Conservation (phyloP, 2,329 filamentous ascomycete genomes). For the Trichoderma sp. region DNA sequence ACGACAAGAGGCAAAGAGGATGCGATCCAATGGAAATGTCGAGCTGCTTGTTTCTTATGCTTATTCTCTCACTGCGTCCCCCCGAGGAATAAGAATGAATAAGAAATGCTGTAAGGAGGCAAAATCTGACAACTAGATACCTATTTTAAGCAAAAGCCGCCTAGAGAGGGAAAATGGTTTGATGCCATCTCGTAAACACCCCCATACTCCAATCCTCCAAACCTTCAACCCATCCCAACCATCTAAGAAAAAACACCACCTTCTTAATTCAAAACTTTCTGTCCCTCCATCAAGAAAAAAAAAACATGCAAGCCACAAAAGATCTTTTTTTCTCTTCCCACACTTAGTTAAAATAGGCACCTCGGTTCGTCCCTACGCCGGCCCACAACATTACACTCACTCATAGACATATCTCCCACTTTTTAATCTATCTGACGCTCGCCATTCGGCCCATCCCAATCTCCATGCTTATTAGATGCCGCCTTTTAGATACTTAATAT, state of each 20-base stretch:
- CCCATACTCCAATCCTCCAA: background rate
- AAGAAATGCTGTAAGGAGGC: background rate
- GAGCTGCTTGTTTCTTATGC: background rate
- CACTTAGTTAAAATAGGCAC: background rate
- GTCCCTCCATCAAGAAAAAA: background rate
- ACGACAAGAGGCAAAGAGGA: background rate
- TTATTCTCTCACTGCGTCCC: background rate
- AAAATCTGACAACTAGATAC: background rate
- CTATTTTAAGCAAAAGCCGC: background rate
- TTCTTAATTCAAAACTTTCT: background rate
- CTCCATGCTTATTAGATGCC: background rate
- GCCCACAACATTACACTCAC: background rate
- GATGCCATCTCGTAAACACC: no score
- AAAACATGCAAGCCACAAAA: background rate
- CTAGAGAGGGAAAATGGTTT: no score
- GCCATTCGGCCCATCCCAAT: constrained; percentile 6
- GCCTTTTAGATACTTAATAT: background rate
- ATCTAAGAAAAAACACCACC: background rate
- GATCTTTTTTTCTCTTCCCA: background rate
- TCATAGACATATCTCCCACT: background rate
- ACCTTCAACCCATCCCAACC: background rate
- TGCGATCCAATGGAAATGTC: background rate
- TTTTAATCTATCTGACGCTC: constrained; percentile 16
- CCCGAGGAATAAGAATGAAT: background rate
- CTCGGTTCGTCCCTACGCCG: background rate